phyloP scores from a whole-genome alignment of 2,329 filamentous ascomycete species.

The Cadophora sp. region DNA sequence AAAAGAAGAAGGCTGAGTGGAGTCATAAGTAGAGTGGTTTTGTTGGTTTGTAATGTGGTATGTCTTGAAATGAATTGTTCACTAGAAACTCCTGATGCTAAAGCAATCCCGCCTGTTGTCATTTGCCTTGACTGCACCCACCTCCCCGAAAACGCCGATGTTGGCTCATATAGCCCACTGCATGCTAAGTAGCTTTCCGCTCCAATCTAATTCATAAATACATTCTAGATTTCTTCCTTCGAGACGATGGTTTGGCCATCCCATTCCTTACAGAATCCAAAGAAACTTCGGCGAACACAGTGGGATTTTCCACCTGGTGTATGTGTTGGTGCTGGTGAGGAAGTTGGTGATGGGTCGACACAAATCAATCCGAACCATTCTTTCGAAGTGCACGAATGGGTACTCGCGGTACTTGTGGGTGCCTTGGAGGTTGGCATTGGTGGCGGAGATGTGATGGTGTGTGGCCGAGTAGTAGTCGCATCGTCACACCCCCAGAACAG shows the following conservation, averaged over 20 bases:
- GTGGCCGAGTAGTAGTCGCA: conserved; percentile 46
- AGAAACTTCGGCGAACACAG: conserved; percentile 39
- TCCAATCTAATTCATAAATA: conserved; percentile 31
- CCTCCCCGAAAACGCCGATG: conserved; percentile 23
- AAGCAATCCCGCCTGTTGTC: conserved; percentile 19
- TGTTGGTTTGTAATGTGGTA: conserved; percentile 8
- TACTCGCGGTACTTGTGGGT: conserved; percentile 36
- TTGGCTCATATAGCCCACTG: conserved; percentile 6
- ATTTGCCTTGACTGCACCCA: conserved; percentile 16
- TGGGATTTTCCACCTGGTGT: conserved; percentile 27
- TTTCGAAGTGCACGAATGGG: conserved; percentile 38
- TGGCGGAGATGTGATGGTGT: conserved; percentile 47
- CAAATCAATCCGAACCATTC: conserved; percentile 44
- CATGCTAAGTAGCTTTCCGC: neutral
- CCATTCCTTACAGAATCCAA: conserved; percentile 43
- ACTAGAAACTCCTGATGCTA: conserved; percentile 27
- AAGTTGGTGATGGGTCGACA: conserved; percentile 39
- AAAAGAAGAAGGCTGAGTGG: conserved; percentile 95
- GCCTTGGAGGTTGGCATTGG: conserved; percentile 35
- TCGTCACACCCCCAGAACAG: conserved; percentile 65
- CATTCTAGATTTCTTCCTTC: conserved; percentile 42
- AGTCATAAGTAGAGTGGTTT: conserved; percentile 65
- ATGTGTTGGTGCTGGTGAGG: conserved; percentile 30
- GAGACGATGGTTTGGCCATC: conserved; percentile 14
- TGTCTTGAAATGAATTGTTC: conserved; percentile 16